These are phyloP conservation scores for Gastroboletus turbinatus DNA, from an alignment of 1,284 basidiomycete species.

Conservation along the genomic window DNA sequence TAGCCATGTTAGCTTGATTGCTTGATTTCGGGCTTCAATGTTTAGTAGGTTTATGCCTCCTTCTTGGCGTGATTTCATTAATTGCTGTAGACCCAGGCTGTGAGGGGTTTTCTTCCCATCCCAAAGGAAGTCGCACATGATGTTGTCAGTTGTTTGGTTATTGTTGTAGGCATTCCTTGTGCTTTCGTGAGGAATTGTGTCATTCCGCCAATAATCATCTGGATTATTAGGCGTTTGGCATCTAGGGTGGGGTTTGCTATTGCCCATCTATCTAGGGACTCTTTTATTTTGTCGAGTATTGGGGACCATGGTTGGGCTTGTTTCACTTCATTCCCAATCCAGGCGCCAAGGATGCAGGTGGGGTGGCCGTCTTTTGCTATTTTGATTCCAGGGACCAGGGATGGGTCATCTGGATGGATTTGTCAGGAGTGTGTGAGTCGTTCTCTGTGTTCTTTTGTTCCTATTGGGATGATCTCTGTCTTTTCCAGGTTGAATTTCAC, in stretches of 20 bases:
- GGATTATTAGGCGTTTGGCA: slow-evolving; percentile 6
- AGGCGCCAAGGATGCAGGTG: neutral
- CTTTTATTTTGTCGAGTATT: slow-evolving; percentile 1
- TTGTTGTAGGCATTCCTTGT: slow-evolving; percentile 24
- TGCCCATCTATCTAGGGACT: neutral
- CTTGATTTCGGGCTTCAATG: no score
- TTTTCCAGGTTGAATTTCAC: slow-evolving; percentile 18
- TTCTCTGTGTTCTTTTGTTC: neutral
- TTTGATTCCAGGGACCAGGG: neutral
- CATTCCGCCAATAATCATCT: slow-evolving; percentile 4
- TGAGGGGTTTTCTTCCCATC: neutral
- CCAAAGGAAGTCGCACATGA: neutral
- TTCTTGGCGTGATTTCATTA: no score
- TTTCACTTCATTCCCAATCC: slow-evolving; percentile 14
- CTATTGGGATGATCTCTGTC: slow-evolving; percentile 20
- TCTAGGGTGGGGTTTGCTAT: slow-evolving; percentile 7
- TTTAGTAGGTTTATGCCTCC: no score
- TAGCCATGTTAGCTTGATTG: no score
- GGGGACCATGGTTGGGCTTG: neutral
- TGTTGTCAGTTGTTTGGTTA: accelerated
- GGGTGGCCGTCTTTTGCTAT: slow-evolving; percentile 2
- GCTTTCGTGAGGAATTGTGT: slow-evolving; percentile 20
- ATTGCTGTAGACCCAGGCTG: neutral
- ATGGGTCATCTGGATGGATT: neutral
- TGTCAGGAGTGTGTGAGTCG: neutral